Evolutionary conservation across 2,329 filamentous ascomycete species (phyloP), one percentile per base, ranked within the genome.

Genomic region (Trichoderma breve): DNA sequence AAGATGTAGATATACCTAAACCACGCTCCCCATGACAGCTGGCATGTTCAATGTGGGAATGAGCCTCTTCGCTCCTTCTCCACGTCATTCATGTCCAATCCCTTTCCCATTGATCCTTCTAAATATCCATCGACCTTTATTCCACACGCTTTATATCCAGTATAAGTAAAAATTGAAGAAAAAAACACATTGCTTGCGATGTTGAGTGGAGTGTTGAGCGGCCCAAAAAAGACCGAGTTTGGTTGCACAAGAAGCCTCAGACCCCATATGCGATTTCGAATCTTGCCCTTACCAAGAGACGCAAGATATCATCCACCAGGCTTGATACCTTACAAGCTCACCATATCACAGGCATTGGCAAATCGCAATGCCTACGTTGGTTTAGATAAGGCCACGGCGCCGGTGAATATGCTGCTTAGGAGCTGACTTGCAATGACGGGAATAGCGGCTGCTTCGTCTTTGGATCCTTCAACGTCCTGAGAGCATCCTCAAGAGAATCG

Each of bases 361-460:
- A 18, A 12, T 12, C 26, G n/a, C 14, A 14, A 47, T 24, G 51
- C 30, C 32, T 28, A 21, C 47, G 30, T 60, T 62, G 39, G 21
- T 57, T 47, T 71, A 55, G 74, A 18, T n/a, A 7, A 64, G 30
- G 26, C 36, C 51, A 14, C n/a, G 14, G 26, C n/a, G 28, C 55
- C 6, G 28, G 55, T n/a, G n/a, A 18, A 8, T 8, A 58, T 12
- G 18, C 43, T 58, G 36, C 43, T 53, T 67, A 67, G 18, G 57
- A 65, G 26, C 74, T 71, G 8, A 39, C 57, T 47, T 81, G 81
- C 64, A 81, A 70, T 21, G 77, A 80, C 32, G 86, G 83, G 28
- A 89, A 76, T 58, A 89, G 76, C 3, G 87, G 86, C 76, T 84
- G 81, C 74, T 89, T 88, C 47, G 87, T 88, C 79, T 87, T 89